A percentile compares a stretch with the other conserved stretches of the same genome.
Conservation (phyloP, 2,329 filamentous ascomycete species). For the Botryotinia globosa region DNA sequence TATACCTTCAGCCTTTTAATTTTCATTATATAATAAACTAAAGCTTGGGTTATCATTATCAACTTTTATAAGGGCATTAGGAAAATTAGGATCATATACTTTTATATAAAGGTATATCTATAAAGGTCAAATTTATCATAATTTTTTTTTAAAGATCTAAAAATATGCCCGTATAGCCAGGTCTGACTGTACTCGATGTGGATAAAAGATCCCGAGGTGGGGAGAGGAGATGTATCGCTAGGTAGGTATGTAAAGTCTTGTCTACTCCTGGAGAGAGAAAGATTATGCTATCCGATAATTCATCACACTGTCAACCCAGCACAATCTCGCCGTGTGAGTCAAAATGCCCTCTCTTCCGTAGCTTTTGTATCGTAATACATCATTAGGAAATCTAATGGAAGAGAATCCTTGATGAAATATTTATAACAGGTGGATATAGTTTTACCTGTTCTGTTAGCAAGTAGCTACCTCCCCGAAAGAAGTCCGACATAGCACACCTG, state of each 20-base stretch:
- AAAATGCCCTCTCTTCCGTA: background rate
- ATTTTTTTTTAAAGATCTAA: too few relatives aligned
- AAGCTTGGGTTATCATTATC: too few relatives aligned
- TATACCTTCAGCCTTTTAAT: too few relatives aligned
- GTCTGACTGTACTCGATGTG: background rate
- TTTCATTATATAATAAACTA: too few relatives aligned
- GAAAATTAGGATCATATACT: too few relatives aligned
- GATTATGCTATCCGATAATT: background rate
- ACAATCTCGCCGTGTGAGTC: background rate
- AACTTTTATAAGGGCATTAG: too few relatives aligned
- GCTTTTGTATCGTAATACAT: background rate
- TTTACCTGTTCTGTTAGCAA: background rate
- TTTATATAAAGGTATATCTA: too few relatives aligned
- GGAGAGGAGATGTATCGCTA: too few relatives aligned
- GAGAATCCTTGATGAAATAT: background rate
- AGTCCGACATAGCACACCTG: background rate
- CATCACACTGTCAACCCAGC: background rate
- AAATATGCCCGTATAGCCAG: too few relatives aligned
- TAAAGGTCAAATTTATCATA: too few relatives aligned
- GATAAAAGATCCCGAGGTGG: conserved; percentile 17
- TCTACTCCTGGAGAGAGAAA: background rate
- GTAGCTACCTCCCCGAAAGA: background rate
- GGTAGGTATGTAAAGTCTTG: background rate
- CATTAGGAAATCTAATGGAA: background rate
- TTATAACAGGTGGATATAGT: background rate